phyloP scores from a whole-genome alignment of 108 stramenopile genomes.

The Nitzschia palea region DNA sequence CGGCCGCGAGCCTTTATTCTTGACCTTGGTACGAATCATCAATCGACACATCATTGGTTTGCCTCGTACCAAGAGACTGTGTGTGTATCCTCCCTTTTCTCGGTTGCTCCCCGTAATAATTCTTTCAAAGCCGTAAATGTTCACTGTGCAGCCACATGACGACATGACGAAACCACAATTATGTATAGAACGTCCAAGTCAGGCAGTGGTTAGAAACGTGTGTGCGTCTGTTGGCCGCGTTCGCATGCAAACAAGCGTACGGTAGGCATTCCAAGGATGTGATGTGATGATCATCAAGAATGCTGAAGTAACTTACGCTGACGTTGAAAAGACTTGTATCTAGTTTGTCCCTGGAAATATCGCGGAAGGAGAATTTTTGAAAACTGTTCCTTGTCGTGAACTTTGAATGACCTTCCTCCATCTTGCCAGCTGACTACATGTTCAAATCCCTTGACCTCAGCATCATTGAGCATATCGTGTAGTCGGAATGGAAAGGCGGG shows the following conservation, averaged over 20 bases:
- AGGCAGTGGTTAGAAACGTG: neutral
- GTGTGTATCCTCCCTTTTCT: slow-evolving; percentile 11
- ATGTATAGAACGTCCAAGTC: neutral
- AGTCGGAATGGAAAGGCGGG: slow-evolving; percentile 59
- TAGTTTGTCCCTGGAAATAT: slow-evolving; percentile 76
- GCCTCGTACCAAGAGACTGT: slow-evolving; percentile 21
- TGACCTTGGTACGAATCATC: slow-evolving; percentile 26
- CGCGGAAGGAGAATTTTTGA: slow-evolving; percentile 57
- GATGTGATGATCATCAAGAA: neutral
- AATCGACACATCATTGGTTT: slow-evolving; percentile 8
- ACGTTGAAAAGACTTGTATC: slow-evolving; percentile 78
- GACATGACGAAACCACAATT: neutral
- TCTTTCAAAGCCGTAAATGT: slow-evolving; percentile 20
- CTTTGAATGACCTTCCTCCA: slow-evolving; percentile 51
- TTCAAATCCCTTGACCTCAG: slow-evolving; percentile 43
- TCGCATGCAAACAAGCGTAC: no score
- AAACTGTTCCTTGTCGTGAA: slow-evolving; percentile 53
- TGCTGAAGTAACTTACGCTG: slow-evolving; percentile 43
- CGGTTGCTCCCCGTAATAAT: neutral
- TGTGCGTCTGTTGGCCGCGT: no score
- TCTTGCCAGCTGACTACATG: slow-evolving; percentile 61
- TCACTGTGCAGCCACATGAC: slow-evolving; percentile 1
- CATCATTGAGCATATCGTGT: slow-evolving; percentile 52
- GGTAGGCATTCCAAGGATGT: neutral
- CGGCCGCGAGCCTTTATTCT: neutral